These are phyloP conservation scores for Rickenella mellea DNA, from an alignment of 768 basidiomycete genomes.

Conservation along the genomic window DNA sequence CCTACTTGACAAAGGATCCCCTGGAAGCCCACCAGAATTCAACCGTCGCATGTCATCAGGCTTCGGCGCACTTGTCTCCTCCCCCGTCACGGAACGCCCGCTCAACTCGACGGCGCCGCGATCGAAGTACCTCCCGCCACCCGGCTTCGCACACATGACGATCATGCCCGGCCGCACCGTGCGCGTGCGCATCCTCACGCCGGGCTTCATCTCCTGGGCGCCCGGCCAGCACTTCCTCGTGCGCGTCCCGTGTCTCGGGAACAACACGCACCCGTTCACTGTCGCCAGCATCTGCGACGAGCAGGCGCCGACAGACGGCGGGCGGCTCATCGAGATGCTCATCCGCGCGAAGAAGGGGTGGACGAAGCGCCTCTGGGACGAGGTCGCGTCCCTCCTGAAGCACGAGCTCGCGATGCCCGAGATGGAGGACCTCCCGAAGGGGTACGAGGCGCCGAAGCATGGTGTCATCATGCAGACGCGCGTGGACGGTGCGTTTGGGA, in stretches of 20 bases:
- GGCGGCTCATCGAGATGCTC: slow-evolving; percentile 52
- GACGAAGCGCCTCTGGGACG: slow-evolving; percentile 56
- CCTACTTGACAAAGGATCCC: too few species aligned
- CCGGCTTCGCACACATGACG: slow-evolving; percentile 60
- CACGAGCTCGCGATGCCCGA: slow-evolving; percentile 17
- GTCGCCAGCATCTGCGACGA: slow-evolving; percentile 51
- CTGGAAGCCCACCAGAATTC: too few species aligned
- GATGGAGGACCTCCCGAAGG: slow-evolving; percentile 21
- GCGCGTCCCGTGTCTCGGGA: slow-evolving; percentile 53
- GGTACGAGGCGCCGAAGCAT: slow-evolving; percentile 23
- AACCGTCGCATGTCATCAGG: too few species aligned
- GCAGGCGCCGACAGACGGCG: slow-evolving; percentile 31
- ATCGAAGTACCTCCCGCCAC: slow-evolving; percentile 50
- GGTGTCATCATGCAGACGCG: slow-evolving; percentile 48
- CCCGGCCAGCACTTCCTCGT: slow-evolving; percentile 76
- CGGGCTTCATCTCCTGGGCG: slow-evolving; percentile 51
- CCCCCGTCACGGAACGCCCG: too few species aligned
- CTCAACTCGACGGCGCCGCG: too few species aligned
- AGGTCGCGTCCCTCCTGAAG: slow-evolving; percentile 29
- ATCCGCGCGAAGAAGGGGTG: slow-evolving; percentile 64
- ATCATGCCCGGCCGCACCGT: slow-evolving; percentile 62
- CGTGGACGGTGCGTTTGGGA: slow-evolving; percentile 66
- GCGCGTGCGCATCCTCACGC: slow-evolving; percentile 53
- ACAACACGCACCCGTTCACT: slow-evolving; percentile 66
- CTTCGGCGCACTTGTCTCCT: too few species aligned